Conservation (phyloP, 345 rosid genomes). For the Trapa incisa region DNA sequence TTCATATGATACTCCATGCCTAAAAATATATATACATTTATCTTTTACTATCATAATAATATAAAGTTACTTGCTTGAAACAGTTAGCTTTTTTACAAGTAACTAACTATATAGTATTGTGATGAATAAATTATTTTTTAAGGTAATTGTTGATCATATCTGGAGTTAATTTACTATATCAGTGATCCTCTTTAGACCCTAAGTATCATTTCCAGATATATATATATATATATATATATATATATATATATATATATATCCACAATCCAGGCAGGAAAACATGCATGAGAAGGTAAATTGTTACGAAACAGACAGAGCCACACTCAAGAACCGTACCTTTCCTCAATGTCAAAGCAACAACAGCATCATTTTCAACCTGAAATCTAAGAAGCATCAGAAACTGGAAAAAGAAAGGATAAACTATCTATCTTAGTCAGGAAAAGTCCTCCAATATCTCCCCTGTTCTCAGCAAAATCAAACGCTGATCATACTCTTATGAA, state of each 20-base stretch:
- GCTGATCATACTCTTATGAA: conserved; percentile 74
- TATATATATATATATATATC: neutral
- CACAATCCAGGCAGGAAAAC: neutral
- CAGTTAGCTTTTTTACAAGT: too few relatives aligned
- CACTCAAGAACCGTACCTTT: conserved; percentile 43
- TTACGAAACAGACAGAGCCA: neutral
- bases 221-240: too few relatives aligned
- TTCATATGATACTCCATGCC: too few relatives aligned
- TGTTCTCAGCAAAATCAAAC: conserved; percentile 43
- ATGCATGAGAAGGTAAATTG: neutral
- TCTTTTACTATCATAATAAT: too few relatives aligned
- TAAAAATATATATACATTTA: too few relatives aligned
- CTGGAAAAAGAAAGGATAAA: neutral
- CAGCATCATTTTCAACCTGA: conserved; percentile 95
- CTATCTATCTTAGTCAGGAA: neutral
- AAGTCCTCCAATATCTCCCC: conserved; percentile 53
- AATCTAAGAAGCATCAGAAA: conserved; percentile 6
- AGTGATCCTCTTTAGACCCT: neutral
- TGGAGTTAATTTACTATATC: neutral
- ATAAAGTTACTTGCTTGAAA: too few relatives aligned
- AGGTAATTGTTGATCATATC: too few relatives aligned
- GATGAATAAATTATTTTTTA: too few relatives aligned
- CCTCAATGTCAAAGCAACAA: conserved; percentile 75
- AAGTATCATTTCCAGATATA: neutral
- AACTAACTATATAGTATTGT: too few relatives aligned